These are phyloP conservation scores for Fonsecaea pugnacius DNA, from an alignment of 2,329 filamentous ascomycete species.

Conservation along the genomic window DNA sequence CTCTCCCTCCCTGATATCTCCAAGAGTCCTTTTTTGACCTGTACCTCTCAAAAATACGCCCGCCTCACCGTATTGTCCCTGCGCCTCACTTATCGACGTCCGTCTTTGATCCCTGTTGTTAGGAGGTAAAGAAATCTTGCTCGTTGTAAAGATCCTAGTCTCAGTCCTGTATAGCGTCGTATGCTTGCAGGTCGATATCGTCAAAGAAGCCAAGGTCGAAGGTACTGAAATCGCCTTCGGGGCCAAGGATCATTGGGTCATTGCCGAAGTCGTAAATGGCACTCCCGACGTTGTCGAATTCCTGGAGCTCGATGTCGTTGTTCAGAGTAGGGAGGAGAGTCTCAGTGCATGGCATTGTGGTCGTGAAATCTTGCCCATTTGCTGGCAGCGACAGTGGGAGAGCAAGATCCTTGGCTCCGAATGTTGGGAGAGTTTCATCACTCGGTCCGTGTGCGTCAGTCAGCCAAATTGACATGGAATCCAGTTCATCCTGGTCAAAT, in stretches of 20 bases:
- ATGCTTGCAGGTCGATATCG: background rate
- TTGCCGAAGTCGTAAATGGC: background rate
- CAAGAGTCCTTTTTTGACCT: background rate
- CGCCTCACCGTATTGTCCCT: background rate
- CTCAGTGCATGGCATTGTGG: background rate
- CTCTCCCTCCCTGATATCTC: background rate
- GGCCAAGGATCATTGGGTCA: background rate
- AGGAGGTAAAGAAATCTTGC: background rate
- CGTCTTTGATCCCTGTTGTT: background rate
- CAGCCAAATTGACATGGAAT: background rate
- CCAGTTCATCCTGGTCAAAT: background rate
- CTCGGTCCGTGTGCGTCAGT: background rate
- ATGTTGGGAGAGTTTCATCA: background rate
- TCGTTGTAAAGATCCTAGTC: background rate
- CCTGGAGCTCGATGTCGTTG: background rate
- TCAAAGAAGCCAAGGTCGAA: background rate
- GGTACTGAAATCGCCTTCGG: background rate
- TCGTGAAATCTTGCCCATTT: background rate
- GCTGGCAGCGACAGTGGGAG: background rate
- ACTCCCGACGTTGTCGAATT: conserved; percentile 1
- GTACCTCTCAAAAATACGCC: background rate
- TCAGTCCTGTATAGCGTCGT: background rate
- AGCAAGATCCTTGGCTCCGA: background rate
- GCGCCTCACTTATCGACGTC: background rate
- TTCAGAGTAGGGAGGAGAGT: conserved; percentile 5